phyloP scores from a whole-genome alignment of 2,329 filamentous ascomycete genomes.

The Penicillium sclerotiorum region DNA sequence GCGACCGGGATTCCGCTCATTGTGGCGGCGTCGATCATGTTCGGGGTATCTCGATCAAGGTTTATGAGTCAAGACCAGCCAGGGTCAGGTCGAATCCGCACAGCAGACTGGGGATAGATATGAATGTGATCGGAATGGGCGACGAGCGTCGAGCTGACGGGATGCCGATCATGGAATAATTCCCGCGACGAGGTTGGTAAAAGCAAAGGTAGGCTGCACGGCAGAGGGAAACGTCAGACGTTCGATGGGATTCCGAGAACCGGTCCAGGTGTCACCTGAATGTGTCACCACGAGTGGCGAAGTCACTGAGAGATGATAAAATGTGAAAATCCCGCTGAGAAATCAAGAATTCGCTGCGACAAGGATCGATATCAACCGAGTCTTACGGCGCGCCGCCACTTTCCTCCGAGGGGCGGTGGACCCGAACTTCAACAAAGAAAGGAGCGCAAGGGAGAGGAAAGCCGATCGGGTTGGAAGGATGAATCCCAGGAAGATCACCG shows the following conservation, averaged over 20 bases:
- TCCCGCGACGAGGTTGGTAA: slow-evolving; percentile 22
- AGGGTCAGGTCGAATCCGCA: slow-evolving; percentile 34
- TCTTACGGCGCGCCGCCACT: slow-evolving; percentile 21
- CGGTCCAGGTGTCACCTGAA: neutral
- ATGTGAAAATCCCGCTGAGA: neutral
- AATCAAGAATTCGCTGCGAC: neutral
- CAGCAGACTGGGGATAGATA: slow-evolving; percentile 30
- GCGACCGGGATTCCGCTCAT: slow-evolving; percentile 56
- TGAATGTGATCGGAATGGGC: slow-evolving; percentile 20
- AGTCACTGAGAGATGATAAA: neutral
- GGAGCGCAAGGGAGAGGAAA: too few relatives aligned
- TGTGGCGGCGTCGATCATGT: slow-evolving; percentile 40
- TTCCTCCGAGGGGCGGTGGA: slow-evolving; percentile 11
- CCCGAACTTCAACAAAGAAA: neutral
- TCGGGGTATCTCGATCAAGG: slow-evolving; percentile 22
- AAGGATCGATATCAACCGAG: slow-evolving; percentile 17
- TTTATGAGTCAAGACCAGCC: slow-evolving; percentile 26
- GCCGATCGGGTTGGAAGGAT: too few relatives aligned
- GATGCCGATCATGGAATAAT: slow-evolving; percentile 34
- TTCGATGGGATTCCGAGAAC: slow-evolving; percentile 7
- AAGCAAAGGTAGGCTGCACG: slow-evolving; percentile 11
- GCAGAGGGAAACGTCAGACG: neutral
- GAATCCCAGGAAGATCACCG: too few relatives aligned
- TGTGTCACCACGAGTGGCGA: slow-evolving; percentile 1
- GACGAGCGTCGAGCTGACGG: slow-evolving; percentile 29